Base-by-base conservation (phyloP, 257 asterid species). In the Buddleja alternifolia region DNA sequence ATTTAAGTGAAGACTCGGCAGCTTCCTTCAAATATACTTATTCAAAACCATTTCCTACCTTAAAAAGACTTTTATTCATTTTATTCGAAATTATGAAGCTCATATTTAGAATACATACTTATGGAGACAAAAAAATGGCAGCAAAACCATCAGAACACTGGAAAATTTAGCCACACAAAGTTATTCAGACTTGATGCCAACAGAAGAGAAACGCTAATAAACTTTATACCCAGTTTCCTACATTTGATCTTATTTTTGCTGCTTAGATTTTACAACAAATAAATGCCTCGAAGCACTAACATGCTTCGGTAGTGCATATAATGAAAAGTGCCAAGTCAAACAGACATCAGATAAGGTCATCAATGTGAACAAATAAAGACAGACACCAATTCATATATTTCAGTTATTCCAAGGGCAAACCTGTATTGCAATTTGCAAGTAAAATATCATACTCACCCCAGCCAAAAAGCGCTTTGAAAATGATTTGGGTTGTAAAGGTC, bases 391-490 rank as follows among this genome's bases (percentile, higher is more conserved):
- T 55, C 6, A 48, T 10, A 44, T 20, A 25, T 3, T 55, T 4
- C 42, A 29, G 36, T 52, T 16, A 52, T 51, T 39, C 4, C 47
- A 32, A 41, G 17, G 19, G 32, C 34, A 10, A 19, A 16, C 36
- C 14, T 17, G 10, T 15, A 7, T 48, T 16, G 1, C 17, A 34
- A 59, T 44, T 19, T 52, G 46, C 42, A 73, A 44, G 45, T 46
- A 68, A 11, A 65, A 34, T n/a, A n/a, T n/a, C n/a, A 24, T 37
- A 76, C 88, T 86, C 74, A 91, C 97, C 86, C 99, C 97, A 46
- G 99, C 94, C 75, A 91, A 71, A 74, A 73, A 91, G 72, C 96
- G 95, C 76, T 76, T 92, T 37, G 97, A 84, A 75, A 90, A 87
- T 73, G 95, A 75, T 81, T 78, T 89, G 51, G 96, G 97, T 74